phyloP scores from a whole-genome alignment of 805 yeast species.

The Nakazawaea wickerhamii region DNA sequence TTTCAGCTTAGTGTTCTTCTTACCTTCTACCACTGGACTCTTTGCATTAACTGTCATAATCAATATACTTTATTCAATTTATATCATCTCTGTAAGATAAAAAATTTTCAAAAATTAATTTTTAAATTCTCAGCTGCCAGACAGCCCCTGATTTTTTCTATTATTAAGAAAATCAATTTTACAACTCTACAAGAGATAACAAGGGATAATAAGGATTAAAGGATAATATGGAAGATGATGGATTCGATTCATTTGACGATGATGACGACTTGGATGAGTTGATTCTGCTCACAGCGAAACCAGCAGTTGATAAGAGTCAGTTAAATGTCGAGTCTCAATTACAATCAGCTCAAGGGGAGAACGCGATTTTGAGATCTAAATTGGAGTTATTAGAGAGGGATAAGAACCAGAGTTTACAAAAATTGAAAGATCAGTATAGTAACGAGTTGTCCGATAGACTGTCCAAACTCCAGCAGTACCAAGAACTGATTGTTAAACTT shows the following conservation, averaged over 20 bases:
- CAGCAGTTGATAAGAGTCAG: too few relatives aligned
- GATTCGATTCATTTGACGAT: slow-evolving; percentile 23
- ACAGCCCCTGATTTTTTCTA: background rate
- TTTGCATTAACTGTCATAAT: slow-evolving; percentile 2
- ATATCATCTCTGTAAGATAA: background rate
- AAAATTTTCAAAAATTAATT: background rate
- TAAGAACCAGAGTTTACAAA: slow-evolving; percentile 30
- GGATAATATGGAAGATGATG: slow-evolving; percentile 3
- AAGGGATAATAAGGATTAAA: slow-evolving; percentile 5
- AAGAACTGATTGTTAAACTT: slow-evolving; percentile 34
- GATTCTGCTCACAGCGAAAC: slow-evolving; percentile 39
- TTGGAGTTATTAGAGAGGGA: slow-evolving; percentile 39
- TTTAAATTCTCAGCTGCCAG: background rate
- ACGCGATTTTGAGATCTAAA: slow-evolving; percentile 68
- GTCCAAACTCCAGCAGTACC: slow-evolving; percentile 19
- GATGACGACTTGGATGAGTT: slow-evolving; percentile 33
- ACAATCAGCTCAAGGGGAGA: slow-evolving; percentile 70
- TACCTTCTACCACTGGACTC: slow-evolving; percentile 43
- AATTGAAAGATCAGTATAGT: slow-evolving; percentile 27
- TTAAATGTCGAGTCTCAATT: slow-evolving; percentile 26
- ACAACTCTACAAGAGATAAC: too few relatives aligned
- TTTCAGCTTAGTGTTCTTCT: slow-evolving; percentile 23
- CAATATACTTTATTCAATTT: background rate
- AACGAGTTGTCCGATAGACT: slow-evolving; percentile 19
- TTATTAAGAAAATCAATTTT: too few relatives aligned